Conservation (phyloP, 331 rosid genomes). For the Malus hybrid region DNA sequence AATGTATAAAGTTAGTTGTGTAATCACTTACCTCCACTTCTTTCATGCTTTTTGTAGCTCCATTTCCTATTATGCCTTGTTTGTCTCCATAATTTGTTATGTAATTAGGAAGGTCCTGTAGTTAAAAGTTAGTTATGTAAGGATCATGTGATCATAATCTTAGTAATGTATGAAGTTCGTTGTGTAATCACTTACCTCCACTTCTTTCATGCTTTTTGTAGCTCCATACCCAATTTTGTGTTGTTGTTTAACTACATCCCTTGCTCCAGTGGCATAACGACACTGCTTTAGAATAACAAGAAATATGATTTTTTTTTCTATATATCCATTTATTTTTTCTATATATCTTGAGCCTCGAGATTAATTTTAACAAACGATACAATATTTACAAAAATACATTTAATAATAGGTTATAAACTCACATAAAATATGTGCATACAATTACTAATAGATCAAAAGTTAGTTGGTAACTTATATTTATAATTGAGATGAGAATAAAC, state of each 20-base stretch:
- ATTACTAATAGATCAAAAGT: no score
- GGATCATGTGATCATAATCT: neutral
- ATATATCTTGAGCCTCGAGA: no score
- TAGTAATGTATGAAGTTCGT: neutral
- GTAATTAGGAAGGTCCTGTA: neutral
- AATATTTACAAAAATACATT: no score
- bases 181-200: neutral
- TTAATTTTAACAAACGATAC: no score
- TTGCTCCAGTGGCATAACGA: neutral
- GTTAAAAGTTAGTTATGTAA: neutral
- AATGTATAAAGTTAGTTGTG: neutral
- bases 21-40: neutral
- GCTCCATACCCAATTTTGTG: neutral
- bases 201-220: neutral
- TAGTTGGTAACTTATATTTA: no score
- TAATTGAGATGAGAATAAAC: no score
- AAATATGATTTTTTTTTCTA: neutral
- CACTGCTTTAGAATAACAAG: neutral
- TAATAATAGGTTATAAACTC: no score
- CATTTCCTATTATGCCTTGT: neutral
- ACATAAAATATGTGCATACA: no score
- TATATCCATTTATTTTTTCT: no score
- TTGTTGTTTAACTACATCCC: neutral
- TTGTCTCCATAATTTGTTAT: neutral
- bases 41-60: neutral